Evolutionary conservation across 805 yeast genomes (phyloP).

Genomic region (Schizosaccharomyces cryophilus): DNA sequence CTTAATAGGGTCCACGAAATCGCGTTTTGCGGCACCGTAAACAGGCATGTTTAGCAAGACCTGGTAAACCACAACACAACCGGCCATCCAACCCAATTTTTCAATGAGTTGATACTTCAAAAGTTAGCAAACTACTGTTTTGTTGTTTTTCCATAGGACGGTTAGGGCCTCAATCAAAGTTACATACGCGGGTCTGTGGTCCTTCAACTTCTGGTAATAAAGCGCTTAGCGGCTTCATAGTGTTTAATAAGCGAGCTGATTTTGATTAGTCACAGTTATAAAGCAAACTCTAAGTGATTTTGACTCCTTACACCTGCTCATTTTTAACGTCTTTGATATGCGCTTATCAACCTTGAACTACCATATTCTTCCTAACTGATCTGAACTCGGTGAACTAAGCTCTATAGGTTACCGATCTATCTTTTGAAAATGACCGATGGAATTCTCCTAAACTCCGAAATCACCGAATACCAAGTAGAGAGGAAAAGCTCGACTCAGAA

Average conservation of each 20-base stretch:
- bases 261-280: not conserved
- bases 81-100: conserved; percentile 1
- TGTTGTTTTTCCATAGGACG: not conserved
- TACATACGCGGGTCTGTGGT: not conserved
- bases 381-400: too few species aligned
- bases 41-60: not conserved
- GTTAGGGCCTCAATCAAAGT: not conserved
- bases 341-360: too few species aligned
- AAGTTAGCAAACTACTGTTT: not conserved
- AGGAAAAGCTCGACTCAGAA: too few species aligned
- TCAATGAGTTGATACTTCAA: not conserved
- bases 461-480: too few species aligned
- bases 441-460: too few species aligned
- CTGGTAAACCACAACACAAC: not conserved
- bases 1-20: not conserved
- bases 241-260: not conserved
- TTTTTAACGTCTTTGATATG: too few species aligned
- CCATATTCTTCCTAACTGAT: too few species aligned
- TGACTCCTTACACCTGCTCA: too few species aligned
- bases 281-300: too few species aligned
- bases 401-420: too few species aligned
- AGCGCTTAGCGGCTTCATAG: not conserved
- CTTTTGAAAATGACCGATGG: too few species aligned
- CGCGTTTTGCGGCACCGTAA: not conserved
- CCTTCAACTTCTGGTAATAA: not conserved